Conservation (phyloP, 2,329 filamentous ascomycete genomes). For the Chrysoporthe austroafricana region DNA sequence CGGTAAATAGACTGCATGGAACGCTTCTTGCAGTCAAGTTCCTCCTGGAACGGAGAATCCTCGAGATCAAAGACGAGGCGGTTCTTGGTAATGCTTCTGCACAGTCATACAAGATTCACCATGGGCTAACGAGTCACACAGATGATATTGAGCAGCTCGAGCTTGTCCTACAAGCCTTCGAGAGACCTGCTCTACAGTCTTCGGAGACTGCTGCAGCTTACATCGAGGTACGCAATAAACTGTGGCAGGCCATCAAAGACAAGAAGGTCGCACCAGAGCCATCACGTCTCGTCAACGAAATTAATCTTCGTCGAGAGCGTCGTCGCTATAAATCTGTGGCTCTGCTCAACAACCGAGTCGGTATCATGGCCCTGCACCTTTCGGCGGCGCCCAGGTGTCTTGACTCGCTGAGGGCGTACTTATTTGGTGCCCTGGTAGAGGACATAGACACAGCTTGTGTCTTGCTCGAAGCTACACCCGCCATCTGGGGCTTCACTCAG, state of each 20-base stretch:
- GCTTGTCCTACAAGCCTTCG: slow-evolving; percentile 18
- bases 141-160: slow-evolving; percentile 20
- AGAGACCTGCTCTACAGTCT: slow-evolving; percentile 26
- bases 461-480: slow-evolving; percentile 45
- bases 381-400: slow-evolving; percentile 32
- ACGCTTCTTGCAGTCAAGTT: slow-evolving; percentile 60
- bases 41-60: slow-evolving; percentile 57
- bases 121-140: background rate
- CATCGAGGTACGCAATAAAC: slow-evolving; percentile 50
- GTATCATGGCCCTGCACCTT: slow-evolving; percentile 43
- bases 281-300: background rate
- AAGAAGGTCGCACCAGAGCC: background rate
- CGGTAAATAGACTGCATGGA: slow-evolving; percentile 62
- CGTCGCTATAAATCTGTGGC: slow-evolving; percentile 33
- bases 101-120: background rate
- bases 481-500: slow-evolving; percentile 34
- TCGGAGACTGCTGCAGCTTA: slow-evolving; percentile 51
- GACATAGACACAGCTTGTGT: slow-evolving; percentile 48
- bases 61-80: slow-evolving; percentile 30
- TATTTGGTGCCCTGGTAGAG: slow-evolving; percentile 43
- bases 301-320: slow-evolving; percentile 5
- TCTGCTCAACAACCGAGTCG: slow-evolving; percentile 45
- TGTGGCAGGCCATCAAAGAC: slow-evolving; percentile 35
- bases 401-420: slow-evolving; percentile 33
- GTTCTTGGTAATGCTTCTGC: slow-evolving; percentile 12